Evolutionary conservation across 176 grass and related monocot species (phyloP).

Genomic region (Sorghum bicolor): Sorghum_bicolor_NCBIv3 NC_012871.2:2779001-2779500

Average conservation of each 20-base stretch:
- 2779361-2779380: not conserved
- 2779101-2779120: conserved; percentile 43
- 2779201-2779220: not conserved
- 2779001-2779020: not conserved
- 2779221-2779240: not conserved
- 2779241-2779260: not conserved
- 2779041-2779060: conserved; percentile 73
- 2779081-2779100: conserved; percentile 76
- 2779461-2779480: not conserved
- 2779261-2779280: not conserved
- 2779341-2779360: not conserved
- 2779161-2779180: not conserved
- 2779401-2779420: not conserved
- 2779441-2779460: not conserved
- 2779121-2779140: not conserved
- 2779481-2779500: too few species aligned
- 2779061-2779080: conserved; percentile 74
- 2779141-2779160: not conserved
- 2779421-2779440: not conserved
- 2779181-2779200: not conserved
- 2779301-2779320: not conserved
- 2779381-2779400: conserved; percentile 21
- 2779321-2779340: not conserved
- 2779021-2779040: not conserved
- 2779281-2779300: not conserved